These are phyloP conservation scores for Syzygium aromaticum DNA, from an alignment of 345 rosid species.

Conservation along the genomic window DNA sequence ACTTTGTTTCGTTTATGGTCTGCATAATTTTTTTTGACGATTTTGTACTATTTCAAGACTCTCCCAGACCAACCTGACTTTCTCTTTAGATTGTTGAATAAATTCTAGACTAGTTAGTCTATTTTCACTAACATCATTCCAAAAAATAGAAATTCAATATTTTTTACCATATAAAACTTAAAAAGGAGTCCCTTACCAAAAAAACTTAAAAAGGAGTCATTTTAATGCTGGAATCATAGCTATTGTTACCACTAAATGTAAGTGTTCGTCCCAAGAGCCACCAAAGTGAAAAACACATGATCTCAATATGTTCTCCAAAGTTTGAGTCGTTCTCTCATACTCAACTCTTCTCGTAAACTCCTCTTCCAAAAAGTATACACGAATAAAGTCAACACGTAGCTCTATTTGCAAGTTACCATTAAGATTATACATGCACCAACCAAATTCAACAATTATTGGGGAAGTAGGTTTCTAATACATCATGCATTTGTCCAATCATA, in stretches of 20 bases:
- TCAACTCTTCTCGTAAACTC: no score
- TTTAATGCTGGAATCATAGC: not conserved
- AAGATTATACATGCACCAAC: not conserved
- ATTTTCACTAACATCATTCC: not conserved
- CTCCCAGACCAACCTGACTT: not conserved
- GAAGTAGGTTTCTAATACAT: not conserved
- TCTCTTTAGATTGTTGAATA: not conserved
- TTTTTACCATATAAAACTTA: not conserved
- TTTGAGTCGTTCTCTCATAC: not conserved
- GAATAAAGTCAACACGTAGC: no score
- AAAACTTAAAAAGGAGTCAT: not conserved
- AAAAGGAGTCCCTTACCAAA: not conserved
- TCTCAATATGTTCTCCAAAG: not conserved
- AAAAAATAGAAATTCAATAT: not conserved
- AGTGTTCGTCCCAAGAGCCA: not conserved
- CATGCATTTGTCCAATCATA: not conserved
- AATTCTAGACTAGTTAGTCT: not conserved
- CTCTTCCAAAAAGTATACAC: no score
- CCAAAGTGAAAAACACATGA: not conserved
- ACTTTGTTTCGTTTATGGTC: not conserved
- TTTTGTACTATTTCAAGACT: not conserved
- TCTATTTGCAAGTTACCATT: no score
- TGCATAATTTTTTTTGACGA: not conserved
- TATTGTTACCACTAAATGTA: not conserved
- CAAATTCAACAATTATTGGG: not conserved